Conservation (phyloP, 352 stramenopile species). For the Pythium guiyangense region DNA sequence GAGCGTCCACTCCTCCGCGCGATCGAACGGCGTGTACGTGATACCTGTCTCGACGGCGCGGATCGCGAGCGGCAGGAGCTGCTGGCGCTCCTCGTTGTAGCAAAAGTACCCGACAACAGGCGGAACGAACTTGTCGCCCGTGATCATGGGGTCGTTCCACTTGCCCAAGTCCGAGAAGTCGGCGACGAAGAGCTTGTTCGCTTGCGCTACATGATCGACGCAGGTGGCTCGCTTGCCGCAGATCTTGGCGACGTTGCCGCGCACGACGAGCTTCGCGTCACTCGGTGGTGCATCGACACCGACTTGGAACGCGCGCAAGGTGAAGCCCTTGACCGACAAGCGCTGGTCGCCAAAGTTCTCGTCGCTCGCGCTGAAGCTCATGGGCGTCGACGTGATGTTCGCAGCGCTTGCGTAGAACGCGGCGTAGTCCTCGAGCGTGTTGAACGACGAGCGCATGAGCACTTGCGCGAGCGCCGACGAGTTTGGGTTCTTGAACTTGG, state of each 20-base stretch:
- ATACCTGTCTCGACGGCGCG: constrained; percentile 30
- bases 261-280: constrained; percentile 20
- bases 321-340: constrained; percentile 41
- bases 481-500: too few species aligned
- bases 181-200: constrained; percentile 29
- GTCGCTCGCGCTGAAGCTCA: constrained; percentile 29
- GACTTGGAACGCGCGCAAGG: constrained; percentile 17
- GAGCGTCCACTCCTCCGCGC: too few species aligned
- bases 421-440: too few species aligned
- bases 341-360: constrained; percentile 33
- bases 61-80: constrained; percentile 42
- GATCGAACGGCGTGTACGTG: constrained; percentile 44
- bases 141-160: constrained; percentile 19
- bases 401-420: too few species aligned
- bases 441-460: too few species aligned
- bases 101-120: constrained; percentile 39
- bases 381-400: constrained; percentile 2
- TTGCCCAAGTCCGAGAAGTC: constrained; percentile 28
- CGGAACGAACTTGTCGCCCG: constrained; percentile 29
- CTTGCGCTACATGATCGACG: background rate
- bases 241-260: constrained; percentile 21
- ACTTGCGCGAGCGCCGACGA: too few species aligned
- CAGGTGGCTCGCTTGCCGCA: constrained; percentile 21
- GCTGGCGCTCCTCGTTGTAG: too few species aligned
- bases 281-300: constrained; percentile 7